Conservation (phyloP, 768 basidiomycete genomes). For the Boletus pseudopeckii region DNA sequence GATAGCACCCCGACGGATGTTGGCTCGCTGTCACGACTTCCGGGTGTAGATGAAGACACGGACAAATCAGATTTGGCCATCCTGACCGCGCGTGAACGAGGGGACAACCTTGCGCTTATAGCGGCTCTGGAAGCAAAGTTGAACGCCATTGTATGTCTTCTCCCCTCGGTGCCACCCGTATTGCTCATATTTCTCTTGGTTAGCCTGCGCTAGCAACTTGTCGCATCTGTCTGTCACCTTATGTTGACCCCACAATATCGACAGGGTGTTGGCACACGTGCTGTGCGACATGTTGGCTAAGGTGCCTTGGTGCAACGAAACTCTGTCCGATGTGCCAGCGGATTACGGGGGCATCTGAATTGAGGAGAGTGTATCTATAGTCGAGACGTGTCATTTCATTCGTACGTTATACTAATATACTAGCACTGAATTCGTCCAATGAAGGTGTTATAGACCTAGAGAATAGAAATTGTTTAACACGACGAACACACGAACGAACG, state of each 20-base stretch:
- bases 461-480: conserved; percentile 3
- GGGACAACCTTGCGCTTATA: conserved; percentile 47
- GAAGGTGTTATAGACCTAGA: neutral
- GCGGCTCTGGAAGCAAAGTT: conserved; percentile 61
- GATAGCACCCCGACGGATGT: neutral
- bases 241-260: conserved; percentile 73
- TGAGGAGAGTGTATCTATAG: conserved; percentile 72
- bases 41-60: conserved; percentile 30
- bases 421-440: neutral
- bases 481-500: neutral
- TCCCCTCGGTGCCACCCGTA: conserved; percentile 28
- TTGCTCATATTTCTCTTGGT: conserved; percentile 13
- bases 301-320: conserved; percentile 78
- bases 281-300: conserved; percentile 79
- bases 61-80: conserved; percentile 51
- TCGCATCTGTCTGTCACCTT: conserved; percentile 78
- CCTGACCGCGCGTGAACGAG: conserved; percentile 44
- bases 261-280: conserved; percentile 89
- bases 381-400: neutral
- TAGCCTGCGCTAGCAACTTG: conserved; percentile 41
- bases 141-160: conserved; percentile 47
- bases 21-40: neutral
- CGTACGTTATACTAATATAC: conserved; percentile 1
- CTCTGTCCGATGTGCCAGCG: conserved; percentile 87
- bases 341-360: conserved; percentile 72